Conservation (phyloP, 306 rosid genomes). For the Clitoria ternatea region DNA sequence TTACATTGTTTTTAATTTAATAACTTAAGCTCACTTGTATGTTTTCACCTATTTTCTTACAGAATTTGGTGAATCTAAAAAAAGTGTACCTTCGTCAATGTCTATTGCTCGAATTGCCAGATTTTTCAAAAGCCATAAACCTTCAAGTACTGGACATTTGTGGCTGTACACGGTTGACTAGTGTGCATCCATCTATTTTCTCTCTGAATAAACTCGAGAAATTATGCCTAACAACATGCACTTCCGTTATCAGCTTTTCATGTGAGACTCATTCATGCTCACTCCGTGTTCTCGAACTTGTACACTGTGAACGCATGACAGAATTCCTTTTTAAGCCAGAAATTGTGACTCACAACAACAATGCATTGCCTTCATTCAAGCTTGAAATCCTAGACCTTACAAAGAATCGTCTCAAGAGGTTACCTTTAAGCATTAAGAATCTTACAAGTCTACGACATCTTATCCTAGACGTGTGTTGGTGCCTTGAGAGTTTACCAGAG, state of each 20-base stretch:
- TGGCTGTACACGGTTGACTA: neutral
- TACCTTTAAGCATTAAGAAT: neutral
- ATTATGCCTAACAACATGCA: neutral
- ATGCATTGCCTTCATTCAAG: neutral
- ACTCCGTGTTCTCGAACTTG: neutral
- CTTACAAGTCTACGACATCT: neutral
- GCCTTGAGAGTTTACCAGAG: neutral
- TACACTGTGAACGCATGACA: fast-evolving
- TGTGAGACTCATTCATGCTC: neutral
- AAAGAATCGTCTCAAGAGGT: neutral
- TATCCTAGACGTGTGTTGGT: neutral
- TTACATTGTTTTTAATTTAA: neutral
- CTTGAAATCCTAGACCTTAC: neutral
- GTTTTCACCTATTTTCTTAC: neutral
- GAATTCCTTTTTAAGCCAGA: neutral
- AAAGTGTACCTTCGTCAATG: neutral
- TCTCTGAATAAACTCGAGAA: neutral
- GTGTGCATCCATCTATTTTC: neutral
- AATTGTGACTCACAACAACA: neutral
- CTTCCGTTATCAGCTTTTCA: neutral
- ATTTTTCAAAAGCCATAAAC: neutral
- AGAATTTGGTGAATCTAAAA: neutral
- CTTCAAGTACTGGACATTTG: neutral
- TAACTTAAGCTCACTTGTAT: neutral
- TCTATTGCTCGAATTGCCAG: neutral